Base-by-base conservation (phyloP, 1,284 basidiomycete species). In the Apiotrichum veenhuisii region DNA sequence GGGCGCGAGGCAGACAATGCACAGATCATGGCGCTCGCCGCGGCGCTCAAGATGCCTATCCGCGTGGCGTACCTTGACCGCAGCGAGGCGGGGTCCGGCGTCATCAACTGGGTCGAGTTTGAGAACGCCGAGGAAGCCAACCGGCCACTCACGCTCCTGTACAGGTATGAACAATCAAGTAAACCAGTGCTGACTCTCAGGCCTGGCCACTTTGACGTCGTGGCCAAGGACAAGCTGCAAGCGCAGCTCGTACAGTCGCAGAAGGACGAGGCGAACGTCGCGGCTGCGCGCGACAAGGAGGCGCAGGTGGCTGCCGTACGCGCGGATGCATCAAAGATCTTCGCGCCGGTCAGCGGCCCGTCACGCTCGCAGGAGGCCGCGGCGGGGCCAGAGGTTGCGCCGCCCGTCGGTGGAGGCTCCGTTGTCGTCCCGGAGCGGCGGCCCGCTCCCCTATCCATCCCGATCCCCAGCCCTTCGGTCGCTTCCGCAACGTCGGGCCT, bases 1-100 rank as follows among this genome's bases (percentile, higher is more conserved):
- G 87, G 88, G 17, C 87, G 86, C 69, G 90, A 94, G 79, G 90
- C 90, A 84, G 91, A 94, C 65, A 86, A 94, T 65, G 85, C 89
- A 22, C 88, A 91, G 68, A 88, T 94, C 63, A 84, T 83, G 55
- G 91, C 91, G 0, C 80, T 95, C 9, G 83, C 86, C 15, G 80
- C 83, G 45, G 87, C 86, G 0, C 76, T 93, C 30, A 77, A 81
- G 40, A 76, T 89, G 49, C 86, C 87, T 55, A 76, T 92, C 48
- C 82, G 84, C 49, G 82, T 92, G 36, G 89, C 89, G 5, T 92
- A 92, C 74, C 81, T 94, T 20, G 89, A 91, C 71, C 81, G 83
- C 5, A 79, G 73, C 26, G 80, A 80, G 33, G 51, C 72, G 3
- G 71, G 77, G 11, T 61, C 54, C n/a, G 70, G 66, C 23, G 68